These are phyloP conservation scores for Aspergillus aculeatinus DNA, from an alignment of 2,329 filamentous ascomycete species.

Conservation along the genomic window DNA sequence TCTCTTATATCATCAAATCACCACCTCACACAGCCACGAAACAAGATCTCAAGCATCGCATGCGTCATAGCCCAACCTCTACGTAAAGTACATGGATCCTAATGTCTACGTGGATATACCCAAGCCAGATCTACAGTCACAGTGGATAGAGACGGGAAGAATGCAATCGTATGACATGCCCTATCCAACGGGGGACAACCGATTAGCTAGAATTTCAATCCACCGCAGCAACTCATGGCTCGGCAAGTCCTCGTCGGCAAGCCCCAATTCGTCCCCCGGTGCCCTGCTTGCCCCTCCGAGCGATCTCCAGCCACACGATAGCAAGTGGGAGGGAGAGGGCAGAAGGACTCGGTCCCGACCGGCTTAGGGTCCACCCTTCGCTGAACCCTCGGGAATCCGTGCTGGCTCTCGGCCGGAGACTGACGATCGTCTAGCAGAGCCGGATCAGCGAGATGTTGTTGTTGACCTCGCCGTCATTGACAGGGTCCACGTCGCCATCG, in stretches of 20 bases:
- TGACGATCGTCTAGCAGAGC: conserved; percentile 9
- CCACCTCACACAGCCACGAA: neutral
- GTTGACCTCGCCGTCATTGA: conserved; percentile 14
- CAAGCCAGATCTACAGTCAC: neutral
- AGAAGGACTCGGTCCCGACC: neutral
- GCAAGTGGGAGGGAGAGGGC: neutral
- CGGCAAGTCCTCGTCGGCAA: neutral
- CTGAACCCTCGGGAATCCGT: neutral
- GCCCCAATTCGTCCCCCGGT: neutral
- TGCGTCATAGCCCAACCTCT: neutral
- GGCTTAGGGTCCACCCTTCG: neutral
- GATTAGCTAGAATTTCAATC: neutral
- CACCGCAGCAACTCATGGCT: neutral
- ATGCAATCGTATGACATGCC: neutral
- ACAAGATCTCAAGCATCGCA: neutral
- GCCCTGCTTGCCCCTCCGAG: neutral
- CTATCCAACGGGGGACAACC: neutral
- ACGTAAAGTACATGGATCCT: neutral
- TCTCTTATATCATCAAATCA: neutral
- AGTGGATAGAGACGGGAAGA: neutral
- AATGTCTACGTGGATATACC: neutral
- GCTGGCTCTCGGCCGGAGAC: neutral
- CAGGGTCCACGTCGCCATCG: conserved; percentile 13
- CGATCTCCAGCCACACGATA: neutral
- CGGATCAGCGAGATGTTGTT: conserved; percentile 16